Conservation (phyloP, 768 basidiomycete species). For the Tricholoma terreum region DNA sequence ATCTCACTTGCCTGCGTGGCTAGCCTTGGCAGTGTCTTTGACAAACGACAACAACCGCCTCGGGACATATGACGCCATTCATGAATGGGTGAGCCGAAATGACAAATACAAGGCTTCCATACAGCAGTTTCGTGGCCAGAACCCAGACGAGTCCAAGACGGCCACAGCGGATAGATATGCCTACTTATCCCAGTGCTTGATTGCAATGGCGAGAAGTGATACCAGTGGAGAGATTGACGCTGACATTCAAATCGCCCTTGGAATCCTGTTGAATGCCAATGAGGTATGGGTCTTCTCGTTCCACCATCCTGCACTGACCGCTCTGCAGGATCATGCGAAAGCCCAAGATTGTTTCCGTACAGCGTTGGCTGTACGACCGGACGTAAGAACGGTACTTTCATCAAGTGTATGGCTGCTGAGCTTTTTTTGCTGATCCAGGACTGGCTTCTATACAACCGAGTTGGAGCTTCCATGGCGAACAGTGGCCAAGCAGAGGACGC, state of each 20-base stretch:
- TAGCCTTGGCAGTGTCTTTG: constrained; percentile 86
- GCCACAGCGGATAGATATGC: constrained; percentile 40
- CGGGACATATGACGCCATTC: constrained; percentile 76
- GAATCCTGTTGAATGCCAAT: constrained; percentile 87
- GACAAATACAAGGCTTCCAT: constrained; percentile 50
- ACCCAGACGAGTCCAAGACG: constrained; percentile 26
- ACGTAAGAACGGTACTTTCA: constrained; percentile 45
- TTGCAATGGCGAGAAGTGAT: constrained; percentile 70
- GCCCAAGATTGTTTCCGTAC: constrained; percentile 93
- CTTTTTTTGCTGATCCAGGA: constrained; percentile 48
- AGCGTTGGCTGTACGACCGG: constrained; percentile 83
- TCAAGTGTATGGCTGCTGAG: constrained; percentile 4
- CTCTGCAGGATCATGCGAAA: constrained; percentile 76
- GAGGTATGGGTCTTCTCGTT: constrained; percentile 53
- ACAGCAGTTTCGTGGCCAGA: constrained; percentile 32
- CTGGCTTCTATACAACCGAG: constrained; percentile 88
- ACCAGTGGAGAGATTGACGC: constrained; percentile 71
- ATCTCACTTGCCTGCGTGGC: constrained; percentile 72
- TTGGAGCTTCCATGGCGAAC: constrained; percentile 94
- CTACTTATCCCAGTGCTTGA: constrained; percentile 70
- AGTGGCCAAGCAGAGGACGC: constrained; percentile 77
- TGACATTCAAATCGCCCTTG: constrained; percentile 93
- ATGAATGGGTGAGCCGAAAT: constrained; percentile 77
- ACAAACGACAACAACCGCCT: constrained; percentile 83
- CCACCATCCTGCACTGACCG: constrained; percentile 5